Evolutionary conservation across 345 rosid genomes (phyloP), one percentile per base, ranked within the genome.

Genomic region (Viola odorata): DNA sequence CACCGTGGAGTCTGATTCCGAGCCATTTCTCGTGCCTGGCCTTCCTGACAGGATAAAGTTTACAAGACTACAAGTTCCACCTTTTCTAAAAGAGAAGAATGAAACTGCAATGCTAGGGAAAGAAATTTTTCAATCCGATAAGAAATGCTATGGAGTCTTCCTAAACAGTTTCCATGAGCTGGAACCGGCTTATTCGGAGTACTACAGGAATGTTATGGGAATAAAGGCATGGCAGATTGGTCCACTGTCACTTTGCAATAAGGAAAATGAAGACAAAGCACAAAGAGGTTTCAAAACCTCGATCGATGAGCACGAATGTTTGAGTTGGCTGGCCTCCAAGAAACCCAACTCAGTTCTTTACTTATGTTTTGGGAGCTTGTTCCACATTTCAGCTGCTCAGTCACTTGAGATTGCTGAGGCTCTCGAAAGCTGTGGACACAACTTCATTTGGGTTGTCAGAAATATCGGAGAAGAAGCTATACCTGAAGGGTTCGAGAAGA

Each of bases 401-500:
- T 9, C 37, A 8, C 50, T 5, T 0, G 44, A 53, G 59, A 53
- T 53, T 8, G 59, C 59, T 2, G 6, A 32, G 11, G 66, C 23
- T 3, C 50, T 53, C 15, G 64, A 49, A 49, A 36, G 23, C 47
- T 59, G 41, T 1, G 63, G 63, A 11, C 51, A 45, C 10, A 13
- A 59, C 14, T 62, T 62, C 51, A 17, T 63, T 9, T 23, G 67
- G 58, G 52, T 32, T 9, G 59, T 63, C n/a, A 45, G 51, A n/a
- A 53, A 32, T 12, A 39, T 23, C 11, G 7, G 40, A 56, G 12
- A 55, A 66, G 3, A 57, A 59, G 69, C 36, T 66, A 23, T 23
- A 41, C 63, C 69, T 2, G 63, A 57, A 32, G 62, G 69, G 23
- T 66, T 16, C 8, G 63, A 66, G 57, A 52, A 50, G 49, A 40